Base-by-base conservation (phyloP, 2,329 filamentous ascomycete genomes). In the Diaporthe velutina region DNA sequence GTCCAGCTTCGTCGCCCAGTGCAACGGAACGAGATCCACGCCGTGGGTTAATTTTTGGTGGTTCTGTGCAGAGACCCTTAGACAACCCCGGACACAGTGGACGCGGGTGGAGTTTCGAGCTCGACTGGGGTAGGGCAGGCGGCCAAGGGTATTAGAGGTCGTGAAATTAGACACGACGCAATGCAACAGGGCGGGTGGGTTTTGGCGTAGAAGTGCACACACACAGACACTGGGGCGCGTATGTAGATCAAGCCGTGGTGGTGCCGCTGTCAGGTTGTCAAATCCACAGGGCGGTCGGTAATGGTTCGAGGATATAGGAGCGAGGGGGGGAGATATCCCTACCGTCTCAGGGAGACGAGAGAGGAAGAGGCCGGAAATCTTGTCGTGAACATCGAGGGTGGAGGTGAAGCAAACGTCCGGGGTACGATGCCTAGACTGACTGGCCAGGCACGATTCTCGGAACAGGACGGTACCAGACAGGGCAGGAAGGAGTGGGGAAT, bases 21-120 rank as follows among this genome's bases (percentile, higher is more conserved):
- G 75, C 75, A 76, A 76, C 73, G 73, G 70, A 30, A 64, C 42
- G 54, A 70, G 75, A 57, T 76, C 75, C 75, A 74, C 75, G 75
- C 73, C 57, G 60, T 68, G 38, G 61, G 66, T 70, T 52, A 52
- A 60, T 60, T 76, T 76, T 76, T 75, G 73, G 75, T 66, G 70
- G 55, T 75, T 75, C 74, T 76, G 55, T 71, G 71, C 61, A 60
- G 66, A 75, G 75, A 76, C 75, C 75, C 75, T 74, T 68, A 19
- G 52, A 64, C 52, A 30, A 68, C 73, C 75, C 73, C 73, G 73
- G 75, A 76, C 74, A 76, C 75, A 76, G 75, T 76, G 73, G 45
- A 71, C 52, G 71, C 45, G 54, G 61, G 68, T 74, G 55, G 67
- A 71, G 73, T 71, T 60, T 70, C 67, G 48, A 66, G 54, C 70